Evolutionary conservation across 2,329 filamentous ascomycete genomes (phyloP), one percentile per base, ranked within the genome.

Genomic region (Domatiomyces catenatus): DNA sequence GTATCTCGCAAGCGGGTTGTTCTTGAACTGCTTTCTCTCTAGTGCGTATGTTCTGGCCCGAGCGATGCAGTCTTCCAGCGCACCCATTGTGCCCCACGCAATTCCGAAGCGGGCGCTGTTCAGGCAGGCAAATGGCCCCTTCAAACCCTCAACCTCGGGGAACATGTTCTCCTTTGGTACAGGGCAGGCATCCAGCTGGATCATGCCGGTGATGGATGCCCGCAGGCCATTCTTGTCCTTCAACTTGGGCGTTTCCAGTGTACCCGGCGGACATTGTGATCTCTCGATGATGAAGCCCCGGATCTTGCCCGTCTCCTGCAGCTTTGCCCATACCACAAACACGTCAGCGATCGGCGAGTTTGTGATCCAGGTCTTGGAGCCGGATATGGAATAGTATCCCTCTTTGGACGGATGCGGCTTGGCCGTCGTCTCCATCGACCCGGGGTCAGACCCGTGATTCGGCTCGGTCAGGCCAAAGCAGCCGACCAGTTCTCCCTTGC

Each of bases 171-270:
- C 85, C 58, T 83, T 80, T 0, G 88, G 82, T 0, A 98, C 87
- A 0, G 92, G 90, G 58, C 86, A 89, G 56, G 84, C 81, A 57
- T 95, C 90, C 63, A 98, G 76, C 60, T 94, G 88, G 58, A 98
- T 95, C 92, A 96, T 96, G 51, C 92, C 92, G 0, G 92, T 98
- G 56, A 95, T 84, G 10, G 86, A 94, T 10, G 92, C 92, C 52
- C 92, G 77, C 28, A 98, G 78, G 1, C 89, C 92, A 55, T 85
- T 95, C 76, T 98, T 98, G 71, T 96, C 80, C 73, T 93, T 93
- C 66, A 98, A 83, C 10, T 84, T 72, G 1, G 92, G 92, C 5
- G 92, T 98, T 66, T 92, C 87, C 12, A 98, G 74, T 0, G 89
- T 93, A 2, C 92, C 90, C 0, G 86, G 74, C 1, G 89, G 89